Percentiles rank a stretch among this genome's conserved stretches.
Evolutionary conservation across 306 rosid species (phyloP).

Genomic region (Crataegus laevigata): DNA sequence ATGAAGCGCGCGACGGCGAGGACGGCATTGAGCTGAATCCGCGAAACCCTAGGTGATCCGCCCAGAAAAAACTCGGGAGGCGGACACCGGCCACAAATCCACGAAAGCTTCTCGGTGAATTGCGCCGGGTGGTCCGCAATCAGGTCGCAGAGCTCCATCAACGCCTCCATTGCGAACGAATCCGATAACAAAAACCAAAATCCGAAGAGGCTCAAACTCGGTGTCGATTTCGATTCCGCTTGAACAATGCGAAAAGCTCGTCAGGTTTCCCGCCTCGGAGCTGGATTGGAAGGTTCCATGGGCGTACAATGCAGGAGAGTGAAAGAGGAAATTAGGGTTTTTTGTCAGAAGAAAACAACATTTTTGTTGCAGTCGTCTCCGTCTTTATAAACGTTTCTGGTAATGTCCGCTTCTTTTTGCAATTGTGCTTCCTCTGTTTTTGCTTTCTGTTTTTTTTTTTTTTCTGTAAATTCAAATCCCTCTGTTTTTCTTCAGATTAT

Average conservation of each 20-base stretch:
- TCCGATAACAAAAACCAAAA: slow-evolving; percentile 9
- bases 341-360: background rate
- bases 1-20: slow-evolving; percentile 74
- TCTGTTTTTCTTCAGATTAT: background rate
- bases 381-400: background rate
- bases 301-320: background rate
- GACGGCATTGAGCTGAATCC: slow-evolving; percentile 88
- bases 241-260: background rate
- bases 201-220: background rate
- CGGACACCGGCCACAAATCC: slow-evolving; percentile 84
- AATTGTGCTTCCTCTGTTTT: background rate
- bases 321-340: background rate
- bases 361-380: background rate
- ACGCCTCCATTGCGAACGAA: slow-evolving; percentile 63
- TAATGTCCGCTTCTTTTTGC: slow-evolving; percentile 12
- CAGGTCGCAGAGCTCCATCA: slow-evolving; percentile 89
- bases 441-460: background rate
- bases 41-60: slow-evolving; percentile 82
- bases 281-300: slow-evolving; percentile 10
- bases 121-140: slow-evolving; percentile 68
- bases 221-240: background rate
- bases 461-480: background rate
- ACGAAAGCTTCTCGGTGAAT: slow-evolving; percentile 66
- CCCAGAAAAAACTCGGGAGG: slow-evolving; percentile 52
- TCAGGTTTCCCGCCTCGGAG: slow-evolving; percentile 1